phyloP scores from a whole-genome alignment of 1,284 basidiomycete genomes.

The Cutaneotrichosporon dermatis region DNA sequence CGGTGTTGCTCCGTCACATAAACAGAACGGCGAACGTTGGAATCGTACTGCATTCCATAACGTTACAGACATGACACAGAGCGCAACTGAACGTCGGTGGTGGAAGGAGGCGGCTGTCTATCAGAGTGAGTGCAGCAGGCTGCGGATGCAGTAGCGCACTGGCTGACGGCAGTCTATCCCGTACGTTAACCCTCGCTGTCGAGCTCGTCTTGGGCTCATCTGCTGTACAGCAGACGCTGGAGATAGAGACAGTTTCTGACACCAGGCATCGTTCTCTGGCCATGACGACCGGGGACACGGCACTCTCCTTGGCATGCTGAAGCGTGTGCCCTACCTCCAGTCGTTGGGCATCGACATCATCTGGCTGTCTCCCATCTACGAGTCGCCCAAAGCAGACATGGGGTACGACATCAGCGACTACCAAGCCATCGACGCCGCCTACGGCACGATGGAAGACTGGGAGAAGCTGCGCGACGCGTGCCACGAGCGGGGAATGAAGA shows the following conservation, averaged over 20 bases:
- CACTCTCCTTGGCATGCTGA: constrained; percentile 50
- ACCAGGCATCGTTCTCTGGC: constrained; percentile 27
- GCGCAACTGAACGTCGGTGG: constrained; percentile 4
- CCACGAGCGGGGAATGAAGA: constrained; percentile 48
- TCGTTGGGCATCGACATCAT: constrained; percentile 51
- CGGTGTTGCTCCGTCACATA: neutral
- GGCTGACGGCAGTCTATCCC: constrained; percentile 11
- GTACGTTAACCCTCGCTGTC: neutral
- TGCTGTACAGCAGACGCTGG: too few relatives aligned
- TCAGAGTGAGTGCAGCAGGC: constrained; percentile 3
- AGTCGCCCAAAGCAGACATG: constrained; percentile 42
- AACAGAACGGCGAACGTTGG: neutral
- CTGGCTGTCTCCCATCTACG: constrained; percentile 47
- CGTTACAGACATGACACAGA: neutral
- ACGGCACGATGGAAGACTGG: constrained; percentile 50
- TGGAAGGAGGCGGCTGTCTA: constrained; percentile 16
- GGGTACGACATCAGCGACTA: constrained; percentile 49
- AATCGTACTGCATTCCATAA: too few relatives aligned
- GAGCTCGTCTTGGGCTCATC: too few relatives aligned
- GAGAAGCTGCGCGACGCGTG: constrained; percentile 45
- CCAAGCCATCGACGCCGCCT: constrained; percentile 47
- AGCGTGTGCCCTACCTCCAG: constrained; percentile 50
- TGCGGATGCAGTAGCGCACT: neutral
- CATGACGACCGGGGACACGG: constrained; percentile 44
- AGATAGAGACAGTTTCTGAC: neutral